Evolutionary conservation across 2,329 filamentous ascomycete species (phyloP), one percentile per base, ranked within the genome.

Genomic region (Trichoderma harzianum): DNA sequence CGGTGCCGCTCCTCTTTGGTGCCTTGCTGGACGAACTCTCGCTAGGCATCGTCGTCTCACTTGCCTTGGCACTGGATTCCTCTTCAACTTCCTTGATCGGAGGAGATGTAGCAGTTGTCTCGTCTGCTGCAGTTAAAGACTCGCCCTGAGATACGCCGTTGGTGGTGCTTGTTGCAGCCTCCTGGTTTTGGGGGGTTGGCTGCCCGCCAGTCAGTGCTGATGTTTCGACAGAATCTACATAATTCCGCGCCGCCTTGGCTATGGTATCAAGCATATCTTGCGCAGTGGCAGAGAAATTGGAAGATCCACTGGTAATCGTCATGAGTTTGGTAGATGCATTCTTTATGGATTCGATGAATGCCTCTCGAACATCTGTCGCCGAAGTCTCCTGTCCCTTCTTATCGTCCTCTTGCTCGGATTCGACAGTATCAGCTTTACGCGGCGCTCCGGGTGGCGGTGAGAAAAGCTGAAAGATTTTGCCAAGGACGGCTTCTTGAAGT

Each of bases 391-490:
- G 73, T 6, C 76, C 43, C 76, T 79, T 72, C 74, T 77, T 74
- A 60, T 32, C 69, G 10, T 76, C 72, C 5, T 75, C 60, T 58
- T 77, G 69, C 6, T 57, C 67, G 3, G 66, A 60, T 5, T 72
- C 63, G n/a, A 71, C 53, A n/a, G 75, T 74, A 5, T 73, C 73
- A 10, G 74, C 66, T 51, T 74, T 78, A 64, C 74, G 77, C 18
- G 78, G 72, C 63, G 79, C 82, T 74, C 83, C 84, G 16, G 78
- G 73, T 3, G 82, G 75, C 26, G 76, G 80, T 4, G 82, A 79
- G 58, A 88, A 84, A 2, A 88, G 77, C 53, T 85, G 86, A 62
- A 90, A 86, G 18, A 90, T 85, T 57, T 81, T 83, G 2, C 83
- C 86, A 5, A 90, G 75, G 0, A 87, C 83, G 1, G 82, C 80